These are phyloP conservation scores for Aegilops longissima DNA, from an alignment of 176 grass and related monocot genomes.

Conservation along the genomic window DNA sequence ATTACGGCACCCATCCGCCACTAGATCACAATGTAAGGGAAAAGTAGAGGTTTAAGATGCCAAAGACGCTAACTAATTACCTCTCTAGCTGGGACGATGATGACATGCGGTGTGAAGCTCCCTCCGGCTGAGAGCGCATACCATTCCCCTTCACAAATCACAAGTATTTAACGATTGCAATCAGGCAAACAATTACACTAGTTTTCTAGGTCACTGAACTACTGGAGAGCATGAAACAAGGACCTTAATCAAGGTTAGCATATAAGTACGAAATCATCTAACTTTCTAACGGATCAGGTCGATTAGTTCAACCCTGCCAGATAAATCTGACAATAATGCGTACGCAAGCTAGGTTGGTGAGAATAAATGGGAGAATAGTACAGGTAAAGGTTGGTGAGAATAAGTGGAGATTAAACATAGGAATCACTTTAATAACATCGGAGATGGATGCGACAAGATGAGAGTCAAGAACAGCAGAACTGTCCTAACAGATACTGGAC, in stretches of 20 bases:
- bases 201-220: neutral
- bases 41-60: neutral
- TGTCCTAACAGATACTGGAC: constrained; percentile 12
- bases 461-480: constrained; percentile 21
- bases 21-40: neutral
- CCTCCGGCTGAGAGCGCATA: constrained; percentile 88
- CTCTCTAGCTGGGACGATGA: constrained; percentile 81
- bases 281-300: neutral
- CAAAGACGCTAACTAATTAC: constrained; percentile 29
- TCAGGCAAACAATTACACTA: constrained; percentile 9
- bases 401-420: neutral
- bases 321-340: neutral
- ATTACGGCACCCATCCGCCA: neutral
- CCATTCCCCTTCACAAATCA: constrained; percentile 75
- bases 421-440: neutral
- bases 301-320: neutral
- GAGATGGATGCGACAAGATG: constrained; percentile 16
- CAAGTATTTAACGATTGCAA: neutral
- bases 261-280: neutral
- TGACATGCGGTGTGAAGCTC: constrained; percentile 92
- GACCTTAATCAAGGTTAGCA: neutral
- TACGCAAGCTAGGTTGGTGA: neutral
- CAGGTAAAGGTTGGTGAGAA: neutral
- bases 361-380: neutral
- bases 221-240: neutral